Conservation (phyloP, 139 green algal species). For the Chlorella sp. region DNA sequence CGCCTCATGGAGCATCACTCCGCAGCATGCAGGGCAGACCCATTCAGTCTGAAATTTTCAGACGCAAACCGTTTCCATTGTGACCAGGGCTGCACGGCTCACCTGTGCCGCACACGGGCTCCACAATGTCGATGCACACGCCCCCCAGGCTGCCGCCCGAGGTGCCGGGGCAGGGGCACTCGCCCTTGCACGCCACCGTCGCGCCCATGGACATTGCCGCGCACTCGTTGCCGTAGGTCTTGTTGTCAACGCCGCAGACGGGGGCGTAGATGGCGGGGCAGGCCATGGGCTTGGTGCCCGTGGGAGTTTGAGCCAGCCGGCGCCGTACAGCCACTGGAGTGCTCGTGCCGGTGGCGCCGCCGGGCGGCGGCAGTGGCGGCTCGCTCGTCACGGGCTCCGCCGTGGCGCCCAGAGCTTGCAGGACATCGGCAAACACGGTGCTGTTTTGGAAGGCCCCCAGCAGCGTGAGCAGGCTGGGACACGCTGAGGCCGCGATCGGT, state of each 20-base stretch:
- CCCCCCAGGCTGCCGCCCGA: background rate
- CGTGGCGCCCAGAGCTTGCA: background rate
- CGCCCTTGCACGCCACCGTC: slow-evolving; percentile 3
- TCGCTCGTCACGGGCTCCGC: background rate
- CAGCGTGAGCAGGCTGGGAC: background rate
- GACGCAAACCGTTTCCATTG: background rate
- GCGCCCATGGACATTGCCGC: background rate
- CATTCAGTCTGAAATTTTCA: background rate
- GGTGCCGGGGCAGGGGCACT: slow-evolving; percentile 11
- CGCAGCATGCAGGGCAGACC: background rate
- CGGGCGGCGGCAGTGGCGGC: background rate
- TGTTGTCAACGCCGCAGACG: slow-evolving; percentile 20
- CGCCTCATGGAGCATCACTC: background rate
- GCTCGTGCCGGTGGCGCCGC: background rate
- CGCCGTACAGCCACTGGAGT: background rate
- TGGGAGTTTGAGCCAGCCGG: background rate
- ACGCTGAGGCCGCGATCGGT: background rate
- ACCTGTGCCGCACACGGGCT: slow-evolving; percentile 19
- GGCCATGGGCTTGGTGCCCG: no score
- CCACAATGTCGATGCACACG: background rate
- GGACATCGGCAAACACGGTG: background rate
- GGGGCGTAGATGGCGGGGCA: slow-evolving; percentile 20
- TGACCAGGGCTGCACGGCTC: background rate
- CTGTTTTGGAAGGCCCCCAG: background rate
- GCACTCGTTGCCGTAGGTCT: slow-evolving; percentile 29